These are phyloP conservation scores for Ophiostoma quercus DNA, from an alignment of 2,329 filamentous ascomycete genomes.

Conservation along the genomic window DNA sequence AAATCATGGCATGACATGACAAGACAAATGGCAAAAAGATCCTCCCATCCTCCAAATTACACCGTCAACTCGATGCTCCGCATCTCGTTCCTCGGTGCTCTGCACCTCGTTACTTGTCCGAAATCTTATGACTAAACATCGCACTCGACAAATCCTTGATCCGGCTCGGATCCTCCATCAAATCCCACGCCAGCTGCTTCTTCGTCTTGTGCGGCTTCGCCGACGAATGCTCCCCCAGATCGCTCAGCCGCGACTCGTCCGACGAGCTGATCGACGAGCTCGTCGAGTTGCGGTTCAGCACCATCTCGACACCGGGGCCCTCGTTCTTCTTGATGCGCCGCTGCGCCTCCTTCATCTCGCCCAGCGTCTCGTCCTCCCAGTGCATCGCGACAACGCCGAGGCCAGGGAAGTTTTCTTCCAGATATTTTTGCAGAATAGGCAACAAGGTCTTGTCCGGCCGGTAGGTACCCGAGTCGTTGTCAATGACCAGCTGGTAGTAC, in stretches of 20 bases:
- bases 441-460: conserved; percentile 75
- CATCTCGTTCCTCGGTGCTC: background rate
- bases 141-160: conserved; percentile 35
- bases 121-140: conserved; percentile 16
- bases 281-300: conserved; percentile 52
- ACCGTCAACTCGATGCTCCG: background rate
- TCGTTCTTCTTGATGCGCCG: conserved; percentile 65
- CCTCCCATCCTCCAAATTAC: background rate
- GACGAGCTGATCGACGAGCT: conserved; percentile 47
- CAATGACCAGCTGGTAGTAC: conserved; percentile 81
- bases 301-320: conserved; percentile 46
- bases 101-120: background rate
- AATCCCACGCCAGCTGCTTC: conserved; percentile 48
- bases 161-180: conserved; percentile 46
- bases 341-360: conserved; percentile 71
- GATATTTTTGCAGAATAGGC: conserved; percentile 63
- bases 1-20: too few relatives aligned
- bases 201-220: conserved; percentile 39
- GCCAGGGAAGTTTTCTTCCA: conserved; percentile 69
- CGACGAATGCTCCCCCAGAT: background rate
- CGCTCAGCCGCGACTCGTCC: conserved; percentile 46
- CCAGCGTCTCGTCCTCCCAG: conserved; percentile 71
- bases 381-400: conserved; percentile 69
- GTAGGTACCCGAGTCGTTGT: conserved; percentile 94
- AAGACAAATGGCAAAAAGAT: background rate